A percentile compares a stretch with the other conserved stretches of the same genome.
These are phyloP conservation scores for Deuterostichococcus epilithicus DNA, from an alignment of 139 green algal species.

Conservation along the genomic window DNA sequence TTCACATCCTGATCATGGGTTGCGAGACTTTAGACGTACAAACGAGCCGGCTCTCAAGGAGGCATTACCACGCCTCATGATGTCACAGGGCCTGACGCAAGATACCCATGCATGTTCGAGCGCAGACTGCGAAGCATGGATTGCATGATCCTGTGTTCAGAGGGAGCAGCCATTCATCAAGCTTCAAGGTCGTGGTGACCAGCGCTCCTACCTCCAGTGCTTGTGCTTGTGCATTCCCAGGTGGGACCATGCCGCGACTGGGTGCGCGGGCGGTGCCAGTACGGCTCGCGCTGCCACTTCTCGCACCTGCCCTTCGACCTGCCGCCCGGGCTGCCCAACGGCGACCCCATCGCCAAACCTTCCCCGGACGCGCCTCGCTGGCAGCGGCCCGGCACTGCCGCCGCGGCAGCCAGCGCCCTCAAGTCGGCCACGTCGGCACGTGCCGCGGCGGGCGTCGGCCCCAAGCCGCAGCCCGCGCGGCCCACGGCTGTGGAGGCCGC, in stretches of 20 bases:
- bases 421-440: not conserved
- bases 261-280: conserved; percentile 45
- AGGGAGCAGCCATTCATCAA: no score
- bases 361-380: conserved; percentile 1
- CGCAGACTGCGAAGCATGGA: no score
- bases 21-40: no score
- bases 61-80: no score
- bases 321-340: conserved; percentile 4
- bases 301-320: conserved; percentile 44
- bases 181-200: no score
- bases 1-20: no score
- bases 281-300: conserved; percentile 31
- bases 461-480: not conserved
- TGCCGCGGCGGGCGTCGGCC: not conserved
- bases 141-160: no score
- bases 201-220: no score
- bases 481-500: not conserved
- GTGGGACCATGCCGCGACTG: conserved; percentile 24
- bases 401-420: not conserved
- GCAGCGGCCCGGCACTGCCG: not conserved
- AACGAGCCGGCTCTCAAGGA: no score
- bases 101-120: no score
- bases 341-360: conserved; percentile 11
- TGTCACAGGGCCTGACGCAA: no score
- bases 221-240: not conserved